A percentile compares a stretch with the other conserved stretches of the same genome.
phyloP scores from a whole-genome alignment of 2,329 filamentous ascomycete species.

The Xylaria sp. region DNA sequence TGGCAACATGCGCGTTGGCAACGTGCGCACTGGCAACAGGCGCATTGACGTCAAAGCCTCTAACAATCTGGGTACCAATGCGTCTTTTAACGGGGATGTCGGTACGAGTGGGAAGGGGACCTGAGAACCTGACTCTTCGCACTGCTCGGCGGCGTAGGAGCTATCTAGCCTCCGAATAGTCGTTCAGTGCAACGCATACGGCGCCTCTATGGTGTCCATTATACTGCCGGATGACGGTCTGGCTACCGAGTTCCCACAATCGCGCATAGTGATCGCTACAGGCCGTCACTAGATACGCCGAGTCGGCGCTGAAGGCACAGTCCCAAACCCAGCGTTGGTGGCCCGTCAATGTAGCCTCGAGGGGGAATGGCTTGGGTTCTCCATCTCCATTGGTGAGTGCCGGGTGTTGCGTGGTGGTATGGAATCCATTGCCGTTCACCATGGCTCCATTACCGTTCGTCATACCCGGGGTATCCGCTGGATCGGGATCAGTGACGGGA shows the following conservation, averaged over 20 bases:
- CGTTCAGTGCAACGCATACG: constrained; percentile 92
- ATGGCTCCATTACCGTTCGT: constrained; percentile 29
- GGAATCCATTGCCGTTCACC: constrained; percentile 32
- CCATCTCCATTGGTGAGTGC: constrained; percentile 32
- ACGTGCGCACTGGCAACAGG: no score
- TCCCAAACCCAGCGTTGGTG: constrained; percentile 99
- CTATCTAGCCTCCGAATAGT: constrained; percentile 72
- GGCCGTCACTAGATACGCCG: constrained; percentile 90
- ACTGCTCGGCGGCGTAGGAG: constrained; percentile 12
- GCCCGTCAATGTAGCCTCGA: constrained; percentile 87
- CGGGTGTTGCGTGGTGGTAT: constrained; percentile 14
- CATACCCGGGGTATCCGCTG: constrained; percentile 27
- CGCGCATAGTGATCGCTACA: constrained; percentile 94
- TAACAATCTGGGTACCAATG: neutral
- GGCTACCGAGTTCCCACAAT: constrained; percentile 87
- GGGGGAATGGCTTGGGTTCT: constrained; percentile 73
- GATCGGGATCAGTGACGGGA: constrained; percentile 30
- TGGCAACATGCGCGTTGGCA: no score
- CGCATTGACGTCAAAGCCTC: no score
- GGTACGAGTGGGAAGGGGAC: neutral
- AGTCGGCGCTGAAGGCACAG: constrained; percentile 93
- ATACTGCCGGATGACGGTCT: constrained; percentile 93
- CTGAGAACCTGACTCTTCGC: constrained; percentile 4
- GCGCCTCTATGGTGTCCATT: constrained; percentile 93
- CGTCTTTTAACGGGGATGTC: neutral